phyloP scores from a whole-genome alignment of 2,329 filamentous ascomycete species.

The Aaosphaeria pasadenensis region DNA sequence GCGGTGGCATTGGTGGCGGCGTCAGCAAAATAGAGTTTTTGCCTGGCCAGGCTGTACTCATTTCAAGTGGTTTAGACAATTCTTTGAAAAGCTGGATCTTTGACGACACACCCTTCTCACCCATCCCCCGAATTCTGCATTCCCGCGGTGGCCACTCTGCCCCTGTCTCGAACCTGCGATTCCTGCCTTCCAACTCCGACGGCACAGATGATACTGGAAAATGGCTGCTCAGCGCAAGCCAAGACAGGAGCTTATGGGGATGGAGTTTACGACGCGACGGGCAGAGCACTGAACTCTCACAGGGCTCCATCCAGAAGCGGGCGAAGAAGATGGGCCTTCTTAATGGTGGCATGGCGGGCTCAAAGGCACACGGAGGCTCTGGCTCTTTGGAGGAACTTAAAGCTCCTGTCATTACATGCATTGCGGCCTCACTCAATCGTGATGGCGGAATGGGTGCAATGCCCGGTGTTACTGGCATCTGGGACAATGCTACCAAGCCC shows the following conservation, averaged over 20 bases:
- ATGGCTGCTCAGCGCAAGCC: conserved; percentile 87
- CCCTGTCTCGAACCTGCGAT: conserved; percentile 76
- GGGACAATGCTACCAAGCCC: conserved; percentile 69
- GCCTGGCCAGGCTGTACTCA: conserved; percentile 79
- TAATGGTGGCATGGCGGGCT: conserved; percentile 53
- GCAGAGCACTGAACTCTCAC: conserved; percentile 89
- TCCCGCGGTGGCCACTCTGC: conserved; percentile 84
- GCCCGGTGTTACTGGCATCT: conserved; percentile 73
- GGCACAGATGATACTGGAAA: conserved; percentile 86
- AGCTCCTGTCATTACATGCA: conserved; percentile 85
- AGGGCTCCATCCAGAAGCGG: conserved; percentile 83
- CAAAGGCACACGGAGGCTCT: conserved; percentile 52
- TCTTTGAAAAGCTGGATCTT: conserved; percentile 96
- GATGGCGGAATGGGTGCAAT: conserved; percentile 90
- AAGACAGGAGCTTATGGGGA: conserved; percentile 90
- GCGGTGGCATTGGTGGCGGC: conserved; percentile 63
- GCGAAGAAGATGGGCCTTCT: conserved; percentile 82
- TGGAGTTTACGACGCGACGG: conserved; percentile 94
- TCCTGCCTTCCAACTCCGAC: conserved; percentile 84
- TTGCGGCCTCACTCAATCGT: conserved; percentile 87
- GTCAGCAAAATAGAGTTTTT: conserved; percentile 89
- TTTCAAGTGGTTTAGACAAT: conserved; percentile 91
- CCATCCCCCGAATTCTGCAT: conserved; percentile 81
- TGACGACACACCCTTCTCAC: conserved; percentile 85
- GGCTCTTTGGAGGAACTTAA: conserved; percentile 72